Conservation (phyloP, 192 early-diverging fungal genomes). For the Rhizoclosmatium globosum region DNA sequence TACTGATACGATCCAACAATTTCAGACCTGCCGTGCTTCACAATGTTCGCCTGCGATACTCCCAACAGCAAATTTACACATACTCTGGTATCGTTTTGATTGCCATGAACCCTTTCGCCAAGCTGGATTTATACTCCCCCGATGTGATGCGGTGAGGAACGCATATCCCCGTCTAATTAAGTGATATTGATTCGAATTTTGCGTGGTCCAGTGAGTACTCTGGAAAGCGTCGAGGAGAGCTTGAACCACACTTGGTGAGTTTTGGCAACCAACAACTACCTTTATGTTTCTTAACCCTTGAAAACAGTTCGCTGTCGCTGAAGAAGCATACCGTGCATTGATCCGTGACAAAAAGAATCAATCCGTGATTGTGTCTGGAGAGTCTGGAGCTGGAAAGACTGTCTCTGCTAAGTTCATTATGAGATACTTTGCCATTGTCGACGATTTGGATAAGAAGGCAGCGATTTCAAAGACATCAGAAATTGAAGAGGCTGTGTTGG, state of each 20-base stretch:
- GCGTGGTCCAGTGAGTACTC: slow-evolving; percentile 77
- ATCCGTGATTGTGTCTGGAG: slow-evolving; percentile 97
- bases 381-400: slow-evolving; percentile 95
- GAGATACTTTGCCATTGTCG: slow-evolving; percentile 90
- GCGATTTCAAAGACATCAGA: slow-evolving; percentile 43
- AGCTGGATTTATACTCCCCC: slow-evolving; percentile 87
- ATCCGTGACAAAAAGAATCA: slow-evolving; percentile 90
- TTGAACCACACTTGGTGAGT: slow-evolving; percentile 89
- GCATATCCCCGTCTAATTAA: background rate
- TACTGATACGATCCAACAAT: background rate
- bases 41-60: slow-evolving; percentile 89
- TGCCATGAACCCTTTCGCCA: slow-evolving; percentile 94
- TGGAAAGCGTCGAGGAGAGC: slow-evolving; percentile 89
- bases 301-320: slow-evolving; percentile 89
- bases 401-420: slow-evolving; percentile 97
- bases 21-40: slow-evolving; percentile 81
- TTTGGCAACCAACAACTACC: background rate
- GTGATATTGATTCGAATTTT: background rate
- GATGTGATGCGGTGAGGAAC: slow-evolving; percentile 38
- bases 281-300: background rate
- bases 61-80: slow-evolving; percentile 95
- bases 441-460: slow-evolving; percentile 51
- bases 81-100: slow-evolving; percentile 99
- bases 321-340: slow-evolving; percentile 97
- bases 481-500: slow-evolving; percentile 68